Conservation (phyloP, 768 basidiomycete species). For the Trichaptum fuscoviolaceum region DNA sequence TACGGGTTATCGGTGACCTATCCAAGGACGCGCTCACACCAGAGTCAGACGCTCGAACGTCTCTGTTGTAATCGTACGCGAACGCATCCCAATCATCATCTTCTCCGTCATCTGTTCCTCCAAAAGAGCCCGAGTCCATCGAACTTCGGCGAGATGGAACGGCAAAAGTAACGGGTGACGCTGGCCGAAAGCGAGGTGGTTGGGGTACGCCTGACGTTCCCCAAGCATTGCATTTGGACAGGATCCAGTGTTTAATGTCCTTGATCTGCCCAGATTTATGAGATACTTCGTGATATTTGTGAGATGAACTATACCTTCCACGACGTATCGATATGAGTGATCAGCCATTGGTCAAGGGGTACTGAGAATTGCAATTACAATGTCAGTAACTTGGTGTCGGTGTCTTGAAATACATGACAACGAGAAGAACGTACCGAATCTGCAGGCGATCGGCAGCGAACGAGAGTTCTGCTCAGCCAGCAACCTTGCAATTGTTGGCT, state of each 20-base stretch:
- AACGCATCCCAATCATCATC: slow-evolving; percentile 2
- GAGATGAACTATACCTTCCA: slow-evolving; percentile 35
- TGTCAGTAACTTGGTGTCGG: slow-evolving; percentile 9
- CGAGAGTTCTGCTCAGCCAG: slow-evolving; percentile 12
- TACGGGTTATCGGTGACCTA: slow-evolving; percentile 8
- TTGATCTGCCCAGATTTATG: slow-evolving; percentile 26
- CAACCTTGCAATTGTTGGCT: neutral
- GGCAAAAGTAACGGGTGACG: slow-evolving; percentile 39
- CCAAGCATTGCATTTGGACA: slow-evolving; percentile 44
- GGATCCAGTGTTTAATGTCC: slow-evolving; percentile 58
- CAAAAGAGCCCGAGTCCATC: neutral
- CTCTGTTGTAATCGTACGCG: slow-evolving; percentile 5
- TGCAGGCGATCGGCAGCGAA: slow-evolving; percentile 43
- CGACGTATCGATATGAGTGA: slow-evolving; percentile 57
- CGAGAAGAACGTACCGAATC: slow-evolving; percentile 57
- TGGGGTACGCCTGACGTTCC: slow-evolving; percentile 18
- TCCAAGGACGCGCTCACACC: slow-evolving; percentile 19
- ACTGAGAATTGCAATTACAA: slow-evolving; percentile 45
- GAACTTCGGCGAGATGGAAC: slow-evolving; percentile 45
- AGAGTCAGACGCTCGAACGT: slow-evolving; percentile 46
- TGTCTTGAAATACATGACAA: slow-evolving; percentile 6
- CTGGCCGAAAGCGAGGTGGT: slow-evolving; percentile 12
- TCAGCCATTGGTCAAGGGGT: slow-evolving; percentile 71
- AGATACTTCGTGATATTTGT: too few species aligned
- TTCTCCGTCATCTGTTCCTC: slow-evolving; percentile 1